Conservation (phyloP, 805 yeast genomes). For the Ogataea neopini region DNA sequence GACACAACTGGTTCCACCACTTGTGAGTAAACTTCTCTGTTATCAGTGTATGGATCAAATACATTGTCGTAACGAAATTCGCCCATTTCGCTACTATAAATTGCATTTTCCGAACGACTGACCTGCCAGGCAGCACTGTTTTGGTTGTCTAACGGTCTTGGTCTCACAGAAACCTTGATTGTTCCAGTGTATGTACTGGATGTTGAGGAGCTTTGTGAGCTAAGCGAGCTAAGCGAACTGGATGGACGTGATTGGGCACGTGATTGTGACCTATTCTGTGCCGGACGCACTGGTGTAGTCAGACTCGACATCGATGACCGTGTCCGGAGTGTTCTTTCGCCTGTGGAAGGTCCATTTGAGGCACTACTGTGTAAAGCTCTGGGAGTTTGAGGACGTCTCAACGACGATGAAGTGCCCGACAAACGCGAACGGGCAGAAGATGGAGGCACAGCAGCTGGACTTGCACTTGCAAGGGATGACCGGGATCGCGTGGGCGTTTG, state of each 20-base stretch:
- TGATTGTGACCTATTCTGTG: not conserved
- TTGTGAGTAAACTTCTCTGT: slow-evolving; percentile 58
- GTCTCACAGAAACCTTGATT: slow-evolving; percentile 75
- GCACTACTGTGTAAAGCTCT: slow-evolving; percentile 11
- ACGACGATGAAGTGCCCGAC: slow-evolving; percentile 21
- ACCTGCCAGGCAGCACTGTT: slow-evolving; percentile 45
- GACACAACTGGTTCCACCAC: slow-evolving; percentile 54
- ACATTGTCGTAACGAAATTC: slow-evolving; percentile 79
- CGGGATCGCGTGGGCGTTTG: slow-evolving; percentile 19
- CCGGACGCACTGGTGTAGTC: slow-evolving; percentile 21
- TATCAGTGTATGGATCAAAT: slow-evolving; percentile 56
- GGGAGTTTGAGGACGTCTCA: slow-evolving; percentile 24
- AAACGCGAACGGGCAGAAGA: slow-evolving; percentile 21
- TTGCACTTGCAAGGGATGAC: slow-evolving; percentile 14
- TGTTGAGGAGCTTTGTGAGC: not conserved
- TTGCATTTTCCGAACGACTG: slow-evolving; percentile 39
- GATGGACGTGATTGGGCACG: slow-evolving; percentile 19
- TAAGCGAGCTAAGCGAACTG: slow-evolving; percentile 21
- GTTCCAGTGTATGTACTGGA: slow-evolving; percentile 56
- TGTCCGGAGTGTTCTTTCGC: slow-evolving; percentile 17
- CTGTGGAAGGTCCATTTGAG: slow-evolving; percentile 1
- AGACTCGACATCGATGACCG: slow-evolving; percentile 24
- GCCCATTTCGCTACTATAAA: slow-evolving; percentile 56
- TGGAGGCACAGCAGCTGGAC: slow-evolving; percentile 16
- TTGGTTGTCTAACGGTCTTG: slow-evolving; percentile 54